A percentile compares a stretch with the other conserved stretches of the same genome.
Evolutionary conservation across 2,329 filamentous ascomycete species (phyloP).

Genomic region (Hansfordia pulvinata): DNA sequence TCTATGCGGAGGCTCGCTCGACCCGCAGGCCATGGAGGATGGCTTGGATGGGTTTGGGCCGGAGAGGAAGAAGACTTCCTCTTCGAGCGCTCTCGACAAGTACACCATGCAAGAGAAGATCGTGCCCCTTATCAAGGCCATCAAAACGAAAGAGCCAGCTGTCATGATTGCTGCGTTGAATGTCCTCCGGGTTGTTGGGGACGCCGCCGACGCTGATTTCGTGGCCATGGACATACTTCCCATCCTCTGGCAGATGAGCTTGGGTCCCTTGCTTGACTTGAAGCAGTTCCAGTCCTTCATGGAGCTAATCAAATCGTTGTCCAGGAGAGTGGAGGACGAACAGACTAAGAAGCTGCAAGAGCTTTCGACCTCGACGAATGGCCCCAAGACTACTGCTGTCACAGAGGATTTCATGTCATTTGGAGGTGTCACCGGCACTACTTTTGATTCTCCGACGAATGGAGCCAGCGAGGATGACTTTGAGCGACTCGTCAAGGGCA

Average conservation of each 20-base stretch:
- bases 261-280: slow-evolving; percentile 79
- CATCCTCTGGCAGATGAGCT: slow-evolving; percentile 78
- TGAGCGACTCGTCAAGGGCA: slow-evolving; percentile 77
- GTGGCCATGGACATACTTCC: slow-evolving; percentile 85
- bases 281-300: slow-evolving; percentile 85
- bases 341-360: slow-evolving; percentile 83
- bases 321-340: slow-evolving; percentile 71
- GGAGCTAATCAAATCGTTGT: slow-evolving; percentile 71
- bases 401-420: slow-evolving; percentile 60
- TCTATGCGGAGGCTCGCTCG: slow-evolving; percentile 65
- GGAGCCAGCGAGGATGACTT: slow-evolving; percentile 60
- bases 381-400: slow-evolving; percentile 28
- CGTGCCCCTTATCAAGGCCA: slow-evolving; percentile 74
- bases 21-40: slow-evolving; percentile 40
- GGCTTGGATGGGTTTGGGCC: slow-evolving; percentile 61
- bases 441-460: slow-evolving; percentile 33
- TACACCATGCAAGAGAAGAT: slow-evolving; percentile 98
- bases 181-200: slow-evolving; percentile 73
- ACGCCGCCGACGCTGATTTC: slow-evolving; percentile 75
- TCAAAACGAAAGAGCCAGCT: slow-evolving; percentile 95
- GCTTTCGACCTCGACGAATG: slow-evolving; percentile 47
- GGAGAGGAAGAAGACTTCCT: slow-evolving; percentile 45
- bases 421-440: slow-evolving; percentile 49
- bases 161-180: slow-evolving; percentile 91
- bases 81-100: slow-evolving; percentile 78